Evolutionary conservation across 2,329 filamentous ascomycete genomes (phyloP).

Genomic region (Waltergamsia citrina): DNA sequence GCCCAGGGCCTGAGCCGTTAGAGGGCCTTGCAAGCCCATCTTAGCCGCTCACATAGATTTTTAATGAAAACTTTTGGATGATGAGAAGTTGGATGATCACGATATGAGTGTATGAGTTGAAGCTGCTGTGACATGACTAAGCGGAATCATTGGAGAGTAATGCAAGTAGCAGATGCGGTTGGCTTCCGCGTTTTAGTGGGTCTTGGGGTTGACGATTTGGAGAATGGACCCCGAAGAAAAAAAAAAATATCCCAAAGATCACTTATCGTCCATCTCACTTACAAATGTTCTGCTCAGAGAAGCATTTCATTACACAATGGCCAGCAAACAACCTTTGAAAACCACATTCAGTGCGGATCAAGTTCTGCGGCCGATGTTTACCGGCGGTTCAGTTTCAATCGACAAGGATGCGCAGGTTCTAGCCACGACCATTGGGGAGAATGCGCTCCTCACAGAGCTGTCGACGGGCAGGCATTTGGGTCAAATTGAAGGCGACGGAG

Average conservation of each 20-base stretch:
- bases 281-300: not conserved
- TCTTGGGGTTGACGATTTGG: too few relatives aligned
- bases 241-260: constrained; percentile 7
- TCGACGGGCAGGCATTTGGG: constrained; percentile 74
- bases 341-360: constrained; percentile 82
- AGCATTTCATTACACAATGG: constrained; percentile 31
- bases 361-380: constrained; percentile 87
- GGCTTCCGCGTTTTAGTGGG: too few relatives aligned
- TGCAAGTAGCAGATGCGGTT: too few relatives aligned
- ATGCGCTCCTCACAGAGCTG: constrained; percentile 80
- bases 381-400: constrained; percentile 78
- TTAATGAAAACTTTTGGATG: too few relatives aligned
- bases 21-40: constrained; percentile 46
- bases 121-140: too few relatives aligned
- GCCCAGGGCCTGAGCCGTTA: constrained; percentile 49
- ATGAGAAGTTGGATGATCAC: constrained; percentile 3
- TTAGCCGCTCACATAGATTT: too few relatives aligned
- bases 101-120: not conserved
- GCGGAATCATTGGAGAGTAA: too few relatives aligned
- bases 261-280: constrained; percentile 1
- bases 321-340: constrained; percentile 56
- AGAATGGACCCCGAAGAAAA: not conserved
- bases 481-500: constrained; percentile 80
- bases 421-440: constrained; percentile 84
- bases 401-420: constrained; percentile 74